Percentiles rank a stretch among this genome's conserved stretches.
Conservation (phyloP, 176 grass and related monocot species). For the Thalia dealbata region DNA sequence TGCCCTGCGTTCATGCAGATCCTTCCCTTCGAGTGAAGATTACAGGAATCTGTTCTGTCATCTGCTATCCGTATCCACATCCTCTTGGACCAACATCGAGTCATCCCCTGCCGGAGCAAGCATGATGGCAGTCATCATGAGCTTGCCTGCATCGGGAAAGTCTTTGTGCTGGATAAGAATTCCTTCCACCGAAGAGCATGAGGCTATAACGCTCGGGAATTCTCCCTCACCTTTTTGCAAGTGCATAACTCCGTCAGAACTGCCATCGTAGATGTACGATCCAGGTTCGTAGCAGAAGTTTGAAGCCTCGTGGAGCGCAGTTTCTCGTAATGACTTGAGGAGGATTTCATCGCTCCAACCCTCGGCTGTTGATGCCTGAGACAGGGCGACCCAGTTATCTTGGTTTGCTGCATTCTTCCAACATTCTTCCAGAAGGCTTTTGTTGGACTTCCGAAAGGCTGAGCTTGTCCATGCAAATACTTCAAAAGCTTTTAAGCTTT, state of each 20-base stretch:
- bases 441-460: constrained; percentile 66
- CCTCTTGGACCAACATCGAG: constrained; percentile 17
- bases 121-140: constrained; percentile 71
- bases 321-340: constrained; percentile 40
- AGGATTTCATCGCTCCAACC: constrained; percentile 73
- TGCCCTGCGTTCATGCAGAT: too few species aligned
- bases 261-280: constrained; percentile 41
- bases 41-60: neutral
- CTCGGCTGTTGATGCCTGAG: constrained; percentile 43
- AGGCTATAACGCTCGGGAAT: constrained; percentile 31
- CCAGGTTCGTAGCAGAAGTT: constrained; percentile 50
- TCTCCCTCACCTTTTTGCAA: constrained; percentile 47
- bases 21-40: too few species aligned
- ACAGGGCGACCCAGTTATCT: constrained; percentile 68
- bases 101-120: constrained; percentile 43
- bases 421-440: constrained; percentile 65
- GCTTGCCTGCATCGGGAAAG: constrained; percentile 84
- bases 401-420: constrained; percentile 73
- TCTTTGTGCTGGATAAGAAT: constrained; percentile 67
- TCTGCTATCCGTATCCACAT: constrained; percentile 31
- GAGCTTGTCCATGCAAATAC: constrained; percentile 78
- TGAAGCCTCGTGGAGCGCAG: constrained; percentile 54
- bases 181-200: constrained; percentile 62
- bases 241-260: constrained; percentile 67
- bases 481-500: constrained; percentile 79